Conservation (phyloP, 2,329 filamentous ascomycete genomes). For the Diatrype stigma region DNA sequence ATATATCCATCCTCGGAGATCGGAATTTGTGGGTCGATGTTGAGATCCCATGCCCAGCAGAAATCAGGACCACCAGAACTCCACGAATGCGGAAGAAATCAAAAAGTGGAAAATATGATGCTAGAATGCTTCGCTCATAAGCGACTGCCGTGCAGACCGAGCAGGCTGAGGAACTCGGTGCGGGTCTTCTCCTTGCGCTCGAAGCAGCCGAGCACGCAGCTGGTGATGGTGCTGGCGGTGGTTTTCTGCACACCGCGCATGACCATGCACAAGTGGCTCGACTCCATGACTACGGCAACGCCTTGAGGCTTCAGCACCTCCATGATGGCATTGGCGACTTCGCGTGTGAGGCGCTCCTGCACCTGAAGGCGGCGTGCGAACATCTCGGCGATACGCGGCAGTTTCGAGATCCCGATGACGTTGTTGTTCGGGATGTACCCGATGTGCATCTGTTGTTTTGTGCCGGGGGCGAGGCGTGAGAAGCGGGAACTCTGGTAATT, state of each 20-base stretch:
- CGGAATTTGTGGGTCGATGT: slow-evolving; percentile 3
- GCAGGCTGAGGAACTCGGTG: slow-evolving; percentile 88
- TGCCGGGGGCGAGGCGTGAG: not conserved
- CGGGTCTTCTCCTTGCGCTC: slow-evolving; percentile 87
- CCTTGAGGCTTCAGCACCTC: slow-evolving; percentile 91
- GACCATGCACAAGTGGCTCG: slow-evolving; percentile 95
- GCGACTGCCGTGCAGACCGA: slow-evolving; percentile 51
- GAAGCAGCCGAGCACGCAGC: slow-evolving; percentile 96
- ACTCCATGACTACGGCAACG: slow-evolving; percentile 96
- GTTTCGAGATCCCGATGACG: slow-evolving; percentile 89
- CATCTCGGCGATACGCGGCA: slow-evolving; percentile 95
- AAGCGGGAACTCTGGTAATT: not conserved
- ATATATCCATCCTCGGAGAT: not conserved
- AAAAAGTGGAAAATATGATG: not conserved
- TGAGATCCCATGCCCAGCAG: slow-evolving; percentile 10
- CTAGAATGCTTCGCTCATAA: not conserved
- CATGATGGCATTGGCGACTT: slow-evolving; percentile 89
- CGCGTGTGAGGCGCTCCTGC: slow-evolving; percentile 92
- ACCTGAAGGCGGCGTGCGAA: slow-evolving; percentile 91
- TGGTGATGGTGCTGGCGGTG: slow-evolving; percentile 81
- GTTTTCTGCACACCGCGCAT: slow-evolving; percentile 98
- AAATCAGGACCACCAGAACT: not conserved
- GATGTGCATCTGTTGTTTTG: slow-evolving; percentile 85
- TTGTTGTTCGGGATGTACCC: slow-evolving; percentile 91
- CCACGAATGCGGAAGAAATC: not conserved